Base-by-base conservation (phyloP, 2,329 filamentous ascomycete species). In the Pseudocercospora vitis region DNA sequence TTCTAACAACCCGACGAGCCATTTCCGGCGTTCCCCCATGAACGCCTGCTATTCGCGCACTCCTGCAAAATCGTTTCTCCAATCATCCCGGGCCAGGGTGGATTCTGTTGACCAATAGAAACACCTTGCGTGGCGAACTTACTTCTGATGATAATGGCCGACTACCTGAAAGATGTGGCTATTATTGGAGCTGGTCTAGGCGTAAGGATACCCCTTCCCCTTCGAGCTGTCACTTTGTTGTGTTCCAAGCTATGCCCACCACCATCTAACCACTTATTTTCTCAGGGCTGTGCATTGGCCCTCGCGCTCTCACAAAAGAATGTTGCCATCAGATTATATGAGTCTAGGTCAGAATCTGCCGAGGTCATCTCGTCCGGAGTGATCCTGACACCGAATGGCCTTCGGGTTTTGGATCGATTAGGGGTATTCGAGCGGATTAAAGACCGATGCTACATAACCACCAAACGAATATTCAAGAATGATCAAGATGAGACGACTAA, bases 331-430 rank as follows among this genome's bases (percentile, higher is more conserved):
- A 62, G 48, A 7, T 29, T 64, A 33, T 64, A 59, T 51, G 62
- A 64, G 51, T 51, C 57, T 8, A 57, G 62, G 4, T 29, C 56
- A 8, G 48, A 57, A 23, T 32, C 37, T 3, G 49, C 53, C 2
- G 47, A 39, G n/a, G 45, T 53, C 19, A 52, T 61, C 3, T 48
- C 52, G 9, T 63, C 61, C 3, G 62, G 62, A 19, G 62, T 85
- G 24, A 81, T 83, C 76, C 74, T 84, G 2, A 81, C 81, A 0
- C 81, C 82, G 4, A 84, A 84, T 49, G 79, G 80, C 0, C 73
- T 85, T 1, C 73, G 74, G 3, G 71, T 83, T 32, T 72, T 85
- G 0, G 77, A 83, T 56, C 65, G 63, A 0, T 66, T 84, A 0
- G 76, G 72, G 0, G 68, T 82, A 2, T 81, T 81, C 60, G 40